Percentiles rank a stretch among this genome's conserved stretches.
Evolutionary conservation across 164 flowering plant genomes (phyloP).

Genomic region (Annona cherimola): DNA sequence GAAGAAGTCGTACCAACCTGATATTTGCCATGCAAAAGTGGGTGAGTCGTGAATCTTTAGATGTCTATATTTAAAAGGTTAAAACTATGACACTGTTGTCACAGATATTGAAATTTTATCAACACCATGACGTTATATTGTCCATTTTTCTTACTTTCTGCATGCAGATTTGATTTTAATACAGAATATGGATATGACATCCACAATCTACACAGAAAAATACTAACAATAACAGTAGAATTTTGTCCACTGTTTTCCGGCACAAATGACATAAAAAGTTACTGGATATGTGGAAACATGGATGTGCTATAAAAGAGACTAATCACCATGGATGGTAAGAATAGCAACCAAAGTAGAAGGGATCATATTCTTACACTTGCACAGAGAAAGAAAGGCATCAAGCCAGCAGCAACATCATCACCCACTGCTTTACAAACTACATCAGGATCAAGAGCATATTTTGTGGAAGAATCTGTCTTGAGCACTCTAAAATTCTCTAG

Average conservation of each 20-base stretch:
- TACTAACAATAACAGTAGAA: too few species aligned
- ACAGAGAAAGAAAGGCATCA: slow-evolving; percentile 72
- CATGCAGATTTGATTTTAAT: too few species aligned
- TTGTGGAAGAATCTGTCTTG: slow-evolving; percentile 57
- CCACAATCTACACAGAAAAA: too few species aligned
- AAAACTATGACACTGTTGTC: neutral
- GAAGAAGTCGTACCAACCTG: slow-evolving; percentile 98
- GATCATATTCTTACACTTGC: slow-evolving; percentile 56
- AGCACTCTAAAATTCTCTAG: slow-evolving; percentile 63
- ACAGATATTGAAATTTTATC: neutral
- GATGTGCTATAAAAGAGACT: too few species aligned
- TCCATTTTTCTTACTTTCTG: neutral
- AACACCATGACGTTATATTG: neutral
- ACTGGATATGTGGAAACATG: too few species aligned
- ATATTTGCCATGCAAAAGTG: slow-evolving; percentile 11
- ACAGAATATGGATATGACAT: too few species aligned
- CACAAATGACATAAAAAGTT: too few species aligned
- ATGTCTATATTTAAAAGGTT: neutral
- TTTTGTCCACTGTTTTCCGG: too few species aligned
- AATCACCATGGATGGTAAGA: too few species aligned
- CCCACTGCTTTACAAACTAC: slow-evolving; percentile 46
- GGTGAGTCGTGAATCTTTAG: neutral
- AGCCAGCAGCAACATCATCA: slow-evolving; percentile 52
- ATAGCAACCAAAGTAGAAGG: neutral
- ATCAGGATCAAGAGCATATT: slow-evolving; percentile 70